Base-by-base conservation (phyloP, 768 basidiomycete species). In the Boletus pseudopeckii region DNA sequence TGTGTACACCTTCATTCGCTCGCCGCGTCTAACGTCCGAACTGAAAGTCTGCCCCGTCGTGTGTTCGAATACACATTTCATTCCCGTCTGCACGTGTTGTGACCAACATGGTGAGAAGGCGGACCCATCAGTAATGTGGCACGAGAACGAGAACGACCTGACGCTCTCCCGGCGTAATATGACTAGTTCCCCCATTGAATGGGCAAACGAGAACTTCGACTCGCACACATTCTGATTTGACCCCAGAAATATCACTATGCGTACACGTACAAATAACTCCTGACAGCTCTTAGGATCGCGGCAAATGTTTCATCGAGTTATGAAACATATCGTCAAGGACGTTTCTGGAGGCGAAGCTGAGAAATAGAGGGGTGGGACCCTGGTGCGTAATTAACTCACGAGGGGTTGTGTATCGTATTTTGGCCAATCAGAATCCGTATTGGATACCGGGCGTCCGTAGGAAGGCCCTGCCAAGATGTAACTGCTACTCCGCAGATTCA, bases 201-300 rank as follows among this genome's bases (percentile, higher is more conserved):
- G 14, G 9, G 5, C 17, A 7, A 18, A 36, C 32, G 34, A 22
- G n/a, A 42, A 5, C 32, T 9, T 43, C 17, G 17, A 17, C 3
- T 45, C 48, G 26, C 45, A 20, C 33, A 7, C 8, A 20, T 20
- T 37, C 45, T 8, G 3, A 39, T 42, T 50, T 10, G 14, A 34
- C 15, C 38, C 17, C 36, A 34, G 18, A 32, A 39, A 28, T 17
- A 33, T 51, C 33, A 30, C 15, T 30, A 14, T 36, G 36, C 15
- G 32, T 50, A 57, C 49, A 64, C 48, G 55, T 55, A 59, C 49
- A 51, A 43, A 28, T 46, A 40, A 10, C 40, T 37, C 52, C 40
- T 38, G 24, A 30, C 7, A n/a, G 9, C n/a, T 7, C 26, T 50
- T 26, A 33, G 24, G 28, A 48, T 48, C 48, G n/a, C 33, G 30